Evolutionary conservation across 1,284 basidiomycete genomes (phyloP).

Genomic region (Mycosarcoma maydis): DNA sequence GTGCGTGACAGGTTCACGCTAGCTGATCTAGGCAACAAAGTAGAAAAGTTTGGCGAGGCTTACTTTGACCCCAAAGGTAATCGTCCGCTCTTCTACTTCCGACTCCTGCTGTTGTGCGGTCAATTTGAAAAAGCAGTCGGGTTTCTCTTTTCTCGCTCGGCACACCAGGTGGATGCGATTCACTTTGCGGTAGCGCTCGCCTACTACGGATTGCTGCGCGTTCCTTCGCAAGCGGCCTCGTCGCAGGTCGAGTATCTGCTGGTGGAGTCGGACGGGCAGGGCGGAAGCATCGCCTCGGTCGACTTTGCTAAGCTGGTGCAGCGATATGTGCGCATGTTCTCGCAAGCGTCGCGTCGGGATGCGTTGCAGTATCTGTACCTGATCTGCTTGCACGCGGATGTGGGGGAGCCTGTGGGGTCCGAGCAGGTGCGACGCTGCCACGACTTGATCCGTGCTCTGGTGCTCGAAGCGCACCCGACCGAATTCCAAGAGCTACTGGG

Average conservation of each 20-base stretch:
- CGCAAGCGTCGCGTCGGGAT: constrained; percentile 88
- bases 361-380: constrained; percentile 96
- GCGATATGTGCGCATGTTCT: constrained; percentile 90
- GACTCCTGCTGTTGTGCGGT: constrained; percentile 87
- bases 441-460: constrained; percentile 86
- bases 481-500: constrained; percentile 87
- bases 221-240: constrained; percentile 79
- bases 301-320: constrained; percentile 85
- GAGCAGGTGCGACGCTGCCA: constrained; percentile 86
- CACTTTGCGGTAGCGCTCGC: constrained; percentile 91
- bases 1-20: constrained; percentile 74
- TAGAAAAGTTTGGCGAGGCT: constrained; percentile 79
- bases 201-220: constrained; percentile 90
- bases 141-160: constrained; percentile 85
- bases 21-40: constrained; percentile 79
- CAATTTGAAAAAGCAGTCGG: constrained; percentile 95
- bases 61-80: constrained; percentile 87
- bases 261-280: constrained; percentile 30
- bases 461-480: constrained; percentile 78
- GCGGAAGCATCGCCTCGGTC: constrained; percentile 69
- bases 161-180: constrained; percentile 91
- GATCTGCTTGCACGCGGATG: constrained; percentile 80
- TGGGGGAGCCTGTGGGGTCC: constrained; percentile 73
- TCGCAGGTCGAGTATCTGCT: constrained; percentile 72
- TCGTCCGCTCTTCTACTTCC: constrained; percentile 79